phyloP scores from a whole-genome alignment of 1,139 yeast species.

The Geotrichum bryndzae region DNA sequence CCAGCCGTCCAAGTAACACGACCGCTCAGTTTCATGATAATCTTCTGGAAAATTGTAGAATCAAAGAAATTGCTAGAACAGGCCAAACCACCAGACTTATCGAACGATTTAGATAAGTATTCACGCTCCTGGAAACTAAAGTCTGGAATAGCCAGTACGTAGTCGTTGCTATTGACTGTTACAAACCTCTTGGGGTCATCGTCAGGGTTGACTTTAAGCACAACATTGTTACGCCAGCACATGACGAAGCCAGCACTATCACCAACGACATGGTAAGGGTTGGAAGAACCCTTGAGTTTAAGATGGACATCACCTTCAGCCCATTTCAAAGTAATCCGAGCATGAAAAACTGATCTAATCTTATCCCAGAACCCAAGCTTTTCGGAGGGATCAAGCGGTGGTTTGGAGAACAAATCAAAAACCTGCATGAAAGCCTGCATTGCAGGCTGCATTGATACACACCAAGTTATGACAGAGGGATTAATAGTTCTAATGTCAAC shows the following conservation, averaged over 20 bases:
- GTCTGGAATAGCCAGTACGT: slow-evolving; percentile 61
- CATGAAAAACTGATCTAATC: slow-evolving; percentile 55
- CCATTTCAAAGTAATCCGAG: slow-evolving; percentile 46
- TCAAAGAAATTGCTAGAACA: slow-evolving; percentile 26
- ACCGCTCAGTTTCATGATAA: slow-evolving; percentile 50
- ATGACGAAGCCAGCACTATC: slow-evolving; percentile 73
- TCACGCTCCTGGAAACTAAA: slow-evolving; percentile 33
- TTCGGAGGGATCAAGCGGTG: slow-evolving; percentile 77
- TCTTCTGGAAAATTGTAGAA: slow-evolving; percentile 36
- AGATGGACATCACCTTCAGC: slow-evolving; percentile 44
- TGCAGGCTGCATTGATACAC: slow-evolving; percentile 77
- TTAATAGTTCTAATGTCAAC: slow-evolving; percentile 50
- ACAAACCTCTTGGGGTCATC: slow-evolving; percentile 60
- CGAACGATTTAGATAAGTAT: slow-evolving; percentile 24
- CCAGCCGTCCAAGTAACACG: slow-evolving; percentile 48
- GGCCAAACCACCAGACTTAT: slow-evolving; percentile 23
- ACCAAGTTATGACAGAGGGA: slow-evolving; percentile 78
- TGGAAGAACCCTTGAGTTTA: slow-evolving; percentile 62
- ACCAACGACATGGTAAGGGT: slow-evolving; percentile 70
- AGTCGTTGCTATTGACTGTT: slow-evolving; percentile 57
- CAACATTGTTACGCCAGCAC: slow-evolving; percentile 66
- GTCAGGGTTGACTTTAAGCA: slow-evolving; percentile 53
- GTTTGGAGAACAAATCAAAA: slow-evolving; percentile 77
- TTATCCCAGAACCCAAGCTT: slow-evolving; percentile 79
- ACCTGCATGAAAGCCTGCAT: slow-evolving; percentile 74